Conservation (phyloP, 805 yeast genomes). For the Candida xyloterini region DNA sequence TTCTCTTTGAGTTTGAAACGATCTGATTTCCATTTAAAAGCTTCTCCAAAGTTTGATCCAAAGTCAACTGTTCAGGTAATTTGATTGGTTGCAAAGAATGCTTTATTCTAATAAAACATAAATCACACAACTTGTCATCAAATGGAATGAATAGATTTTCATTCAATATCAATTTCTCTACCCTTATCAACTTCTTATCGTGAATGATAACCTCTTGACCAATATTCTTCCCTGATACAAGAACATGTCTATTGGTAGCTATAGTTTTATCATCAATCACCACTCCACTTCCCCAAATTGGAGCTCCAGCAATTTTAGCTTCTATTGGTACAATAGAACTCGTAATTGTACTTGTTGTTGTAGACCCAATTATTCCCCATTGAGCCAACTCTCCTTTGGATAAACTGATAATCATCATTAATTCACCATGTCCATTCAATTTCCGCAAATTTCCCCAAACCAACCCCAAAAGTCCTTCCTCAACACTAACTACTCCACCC, state of each 20-base stretch:
- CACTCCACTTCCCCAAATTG: conserved; percentile 45
- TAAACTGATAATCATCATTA: conserved; percentile 25
- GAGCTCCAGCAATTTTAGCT: conserved; percentile 4
- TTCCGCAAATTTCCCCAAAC: conserved; percentile 39
- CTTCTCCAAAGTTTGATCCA: neutral
- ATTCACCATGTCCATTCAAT: conserved; percentile 45
- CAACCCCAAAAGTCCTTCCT: conserved; percentile 31
- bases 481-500: conserved; percentile 34
- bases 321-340: conserved; percentile 20
- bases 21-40: neutral
- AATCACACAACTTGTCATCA: conserved; percentile 30
- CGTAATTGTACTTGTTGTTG: neutral
- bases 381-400: neutral
- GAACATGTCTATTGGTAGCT: conserved; percentile 43
- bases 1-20: neutral
- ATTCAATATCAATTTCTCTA: conserved; percentile 8
- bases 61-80: neutral
- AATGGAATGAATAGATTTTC: conserved; percentile 31
- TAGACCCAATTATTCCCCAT: neutral
- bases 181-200: neutral
- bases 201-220: conserved; percentile 20
- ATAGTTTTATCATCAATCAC: conserved; percentile 32
- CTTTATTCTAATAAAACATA: conserved; percentile 36
- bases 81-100: neutral
- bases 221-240: conserved; percentile 11